phyloP scores from a whole-genome alignment of 805 yeast species.

The Metschnikowia lachancei region DNA sequence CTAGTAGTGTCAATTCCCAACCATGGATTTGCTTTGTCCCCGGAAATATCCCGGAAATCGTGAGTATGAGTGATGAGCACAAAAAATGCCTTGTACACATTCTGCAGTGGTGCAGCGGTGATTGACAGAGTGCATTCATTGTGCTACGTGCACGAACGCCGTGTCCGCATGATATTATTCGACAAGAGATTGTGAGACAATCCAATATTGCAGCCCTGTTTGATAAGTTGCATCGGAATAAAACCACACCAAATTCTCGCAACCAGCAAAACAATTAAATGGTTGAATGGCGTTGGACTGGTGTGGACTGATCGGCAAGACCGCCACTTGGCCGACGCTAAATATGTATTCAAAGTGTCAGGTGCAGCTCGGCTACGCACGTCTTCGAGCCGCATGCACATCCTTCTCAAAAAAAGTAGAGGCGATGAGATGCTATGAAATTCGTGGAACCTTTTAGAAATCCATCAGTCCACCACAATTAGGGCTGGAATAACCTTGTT shows the following conservation, averaged over 20 bases:
- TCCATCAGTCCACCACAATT: neutral
- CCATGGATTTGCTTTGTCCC: too few species aligned
- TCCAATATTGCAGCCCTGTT: neutral
- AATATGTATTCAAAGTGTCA: neutral
- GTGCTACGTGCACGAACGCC: too few species aligned
- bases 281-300: too few species aligned
- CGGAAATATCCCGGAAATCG: too few species aligned
- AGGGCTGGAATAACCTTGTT: neutral
- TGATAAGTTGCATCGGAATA: neutral
- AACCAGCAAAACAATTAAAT: too few species aligned
- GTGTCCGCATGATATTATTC: too few species aligned
- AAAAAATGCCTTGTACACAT: too few species aligned
- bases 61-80: too few species aligned
- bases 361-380: conserved; percentile 7
- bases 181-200: neutral
- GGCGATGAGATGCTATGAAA: conserved; percentile 8
- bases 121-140: too few species aligned
- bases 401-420: neutral
- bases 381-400: conserved; percentile 1
- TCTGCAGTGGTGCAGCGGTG: too few species aligned
- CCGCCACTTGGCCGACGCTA: neutral
- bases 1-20: too few species aligned
- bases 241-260: too few species aligned
- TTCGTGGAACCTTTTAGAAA: neutral
- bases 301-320: neutral